Conservation (phyloP, 768 basidiomycete genomes). For the Pleurotus citrinopileatus region DNA sequence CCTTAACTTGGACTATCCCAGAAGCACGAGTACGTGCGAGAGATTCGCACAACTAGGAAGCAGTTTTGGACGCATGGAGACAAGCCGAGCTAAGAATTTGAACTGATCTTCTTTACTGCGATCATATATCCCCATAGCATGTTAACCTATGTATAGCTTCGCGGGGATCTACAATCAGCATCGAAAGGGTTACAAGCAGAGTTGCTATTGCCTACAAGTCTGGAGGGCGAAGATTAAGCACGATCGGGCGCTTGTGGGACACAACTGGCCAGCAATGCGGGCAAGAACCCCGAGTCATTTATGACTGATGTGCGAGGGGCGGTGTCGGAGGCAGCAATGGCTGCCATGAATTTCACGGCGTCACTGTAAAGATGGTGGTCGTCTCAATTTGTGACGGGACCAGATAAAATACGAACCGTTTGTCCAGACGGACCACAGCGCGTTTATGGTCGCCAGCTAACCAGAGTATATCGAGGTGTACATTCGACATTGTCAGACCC, state of each 20-base stretch:
- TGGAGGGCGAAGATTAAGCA: background rate
- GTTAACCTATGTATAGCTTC: no score
- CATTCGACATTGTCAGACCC: conserved; percentile 48
- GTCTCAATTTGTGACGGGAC: background rate
- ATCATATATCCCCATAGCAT: no score
- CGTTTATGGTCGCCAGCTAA: conserved; percentile 37
- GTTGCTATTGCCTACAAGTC: no score
- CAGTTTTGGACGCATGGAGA: no score
- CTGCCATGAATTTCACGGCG: conserved; percentile 30
- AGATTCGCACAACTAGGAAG: no score
- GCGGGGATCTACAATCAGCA: no score
- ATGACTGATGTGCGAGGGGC: conserved; percentile 31
- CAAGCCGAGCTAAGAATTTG: no score
- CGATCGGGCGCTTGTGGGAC: background rate
- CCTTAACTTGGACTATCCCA: no score
- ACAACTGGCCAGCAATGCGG: conserved; percentile 28
- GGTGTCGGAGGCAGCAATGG: conserved; percentile 27
- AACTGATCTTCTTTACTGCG: no score
- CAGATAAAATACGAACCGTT: conserved; percentile 29
- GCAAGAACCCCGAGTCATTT: conserved; percentile 39
- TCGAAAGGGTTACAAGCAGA: no score
- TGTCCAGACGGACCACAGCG: conserved; percentile 37
- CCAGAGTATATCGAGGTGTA: conserved; percentile 61
- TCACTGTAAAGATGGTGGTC: conserved; percentile 23
- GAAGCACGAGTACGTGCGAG: no score